Conservation (phyloP, 179 eudicot genomes). For the Silene vulgaris region DNA sequence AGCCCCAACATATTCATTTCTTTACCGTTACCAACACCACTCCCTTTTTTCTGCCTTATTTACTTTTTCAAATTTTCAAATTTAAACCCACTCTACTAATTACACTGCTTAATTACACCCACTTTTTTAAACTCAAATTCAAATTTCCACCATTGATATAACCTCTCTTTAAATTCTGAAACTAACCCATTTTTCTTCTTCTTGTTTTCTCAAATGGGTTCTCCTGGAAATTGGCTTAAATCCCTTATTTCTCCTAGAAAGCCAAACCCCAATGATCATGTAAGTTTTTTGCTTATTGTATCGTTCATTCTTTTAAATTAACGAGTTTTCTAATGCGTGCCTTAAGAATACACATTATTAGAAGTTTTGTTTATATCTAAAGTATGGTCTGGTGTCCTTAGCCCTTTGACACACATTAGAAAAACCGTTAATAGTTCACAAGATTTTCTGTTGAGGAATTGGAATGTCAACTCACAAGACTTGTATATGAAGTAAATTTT, state of each 20-base stretch:
- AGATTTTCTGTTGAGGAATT: too few species aligned
- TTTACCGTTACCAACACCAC: slow-evolving; percentile 17
- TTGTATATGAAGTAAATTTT: too few species aligned
- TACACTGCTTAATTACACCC: not conserved
- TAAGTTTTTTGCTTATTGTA: slow-evolving; percentile 25
- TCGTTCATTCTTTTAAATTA: not conserved
- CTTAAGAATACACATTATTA: not conserved
- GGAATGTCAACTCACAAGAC: too few species aligned
- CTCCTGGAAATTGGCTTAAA: slow-evolving; percentile 68
- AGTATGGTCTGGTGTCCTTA: too few species aligned
- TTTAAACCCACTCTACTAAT: slow-evolving; percentile 23
- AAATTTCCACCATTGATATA: too few species aligned
- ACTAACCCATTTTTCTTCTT: not conserved
- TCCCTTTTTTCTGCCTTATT: slow-evolving; percentile 1
- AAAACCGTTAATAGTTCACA: too few species aligned
- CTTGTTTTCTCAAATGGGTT: slow-evolving; percentile 45
- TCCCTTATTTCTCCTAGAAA: slow-evolving; percentile 50
- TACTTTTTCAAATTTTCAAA: slow-evolving; percentile 35
- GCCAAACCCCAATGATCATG: slow-evolving; percentile 39
- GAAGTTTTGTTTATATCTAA: too few species aligned
- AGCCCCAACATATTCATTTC: not conserved
- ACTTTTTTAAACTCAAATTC: not conserved
- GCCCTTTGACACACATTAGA: too few species aligned
- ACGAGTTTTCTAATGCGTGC: not conserved
- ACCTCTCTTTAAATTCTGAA: not conserved